phyloP scores from a whole-genome alignment of 108 stramenopile species.

The Bacterosira constricta region DNA sequence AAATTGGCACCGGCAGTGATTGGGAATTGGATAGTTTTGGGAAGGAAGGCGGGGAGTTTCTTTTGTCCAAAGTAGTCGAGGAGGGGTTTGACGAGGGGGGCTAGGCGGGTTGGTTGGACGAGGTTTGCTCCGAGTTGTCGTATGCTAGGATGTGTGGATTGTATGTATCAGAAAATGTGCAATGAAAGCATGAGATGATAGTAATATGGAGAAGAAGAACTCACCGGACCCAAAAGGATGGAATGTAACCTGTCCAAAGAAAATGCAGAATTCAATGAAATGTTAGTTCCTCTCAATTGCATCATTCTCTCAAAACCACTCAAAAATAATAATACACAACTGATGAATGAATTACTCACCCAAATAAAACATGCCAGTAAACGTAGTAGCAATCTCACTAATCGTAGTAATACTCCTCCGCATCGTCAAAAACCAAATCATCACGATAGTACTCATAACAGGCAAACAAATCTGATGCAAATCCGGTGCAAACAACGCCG shows the following conservation, averaged over 20 bases:
- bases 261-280: too few species aligned
- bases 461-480: slow-evolving; percentile 86
- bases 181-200: neutral
- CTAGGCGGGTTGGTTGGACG: slow-evolving; percentile 69
- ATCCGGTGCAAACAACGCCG: slow-evolving; percentile 78
- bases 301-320: too few species aligned
- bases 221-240: slow-evolving; percentile 63
- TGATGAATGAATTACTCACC: slow-evolving; percentile 28
- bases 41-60: slow-evolving; percentile 60
- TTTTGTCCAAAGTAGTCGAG: slow-evolving; percentile 59
- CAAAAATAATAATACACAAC: too few species aligned
- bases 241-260: slow-evolving; percentile 51
- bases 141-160: slow-evolving; percentile 23
- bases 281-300: too few species aligned
- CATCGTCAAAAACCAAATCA: slow-evolving; percentile 94
- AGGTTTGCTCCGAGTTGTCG: slow-evolving; percentile 59
- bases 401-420: slow-evolving; percentile 76
- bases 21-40: slow-evolving; percentile 69
- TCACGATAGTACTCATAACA: slow-evolving; percentile 72
- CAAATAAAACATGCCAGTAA: slow-evolving; percentile 96
- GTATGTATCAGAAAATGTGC: neutral
- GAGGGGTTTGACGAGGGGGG: slow-evolving; percentile 58
- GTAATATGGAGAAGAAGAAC: slow-evolving; percentile 1
- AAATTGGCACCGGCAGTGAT: slow-evolving; percentile 89
- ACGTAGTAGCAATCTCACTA: slow-evolving; percentile 94